Evolutionary conservation across 345 rosid species (phyloP).

Genomic region (Mallotus nudiflorus): DNA sequence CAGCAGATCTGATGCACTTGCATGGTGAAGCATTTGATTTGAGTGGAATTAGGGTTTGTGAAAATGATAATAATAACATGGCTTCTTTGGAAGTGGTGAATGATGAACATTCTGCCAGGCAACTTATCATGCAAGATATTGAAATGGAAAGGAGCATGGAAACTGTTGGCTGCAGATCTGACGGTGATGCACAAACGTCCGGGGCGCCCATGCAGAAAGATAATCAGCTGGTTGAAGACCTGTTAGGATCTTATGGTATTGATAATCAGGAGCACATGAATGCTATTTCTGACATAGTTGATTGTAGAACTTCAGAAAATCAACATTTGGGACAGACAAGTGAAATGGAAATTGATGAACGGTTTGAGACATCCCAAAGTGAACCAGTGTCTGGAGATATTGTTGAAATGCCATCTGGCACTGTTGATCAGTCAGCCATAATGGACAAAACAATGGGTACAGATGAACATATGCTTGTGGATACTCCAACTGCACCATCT

Average conservation of each 20-base stretch:
- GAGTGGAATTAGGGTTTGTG: conserved; percentile 51
- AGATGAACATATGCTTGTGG: conserved; percentile 1
- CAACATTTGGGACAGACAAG: conserved; percentile 41
- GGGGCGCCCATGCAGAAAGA: conserved; percentile 28
- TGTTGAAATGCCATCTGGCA: not conserved
- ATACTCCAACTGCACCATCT: not conserved
- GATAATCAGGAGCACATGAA: conserved; percentile 27
- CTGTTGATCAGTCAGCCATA: not conserved
- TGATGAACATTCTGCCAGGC: conserved; percentile 40
- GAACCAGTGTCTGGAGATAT: conserved; percentile 10
- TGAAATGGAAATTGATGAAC: conserved; percentile 50
- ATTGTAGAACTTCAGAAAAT: conserved; percentile 26
- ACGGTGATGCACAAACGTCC: conserved; percentile 30
- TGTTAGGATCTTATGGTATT: conserved; percentile 10
- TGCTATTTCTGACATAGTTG: conserved; percentile 23
- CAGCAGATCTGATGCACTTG: conserved; percentile 53
- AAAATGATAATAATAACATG: conserved; percentile 38
- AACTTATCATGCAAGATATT: conserved; percentile 35
- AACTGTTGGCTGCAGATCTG: conserved; percentile 27
- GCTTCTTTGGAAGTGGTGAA: conserved; percentile 44
- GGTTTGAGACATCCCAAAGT: conserved; percentile 15
- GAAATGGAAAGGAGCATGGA: conserved; percentile 34
- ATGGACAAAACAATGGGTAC: not conserved
- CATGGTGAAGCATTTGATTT: conserved; percentile 63
- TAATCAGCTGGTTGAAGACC: conserved; percentile 29